Evolutionary conservation across 495 filamentous ascomycete genomes (phyloP).

Genomic region (Penicillium taxi): DNA sequence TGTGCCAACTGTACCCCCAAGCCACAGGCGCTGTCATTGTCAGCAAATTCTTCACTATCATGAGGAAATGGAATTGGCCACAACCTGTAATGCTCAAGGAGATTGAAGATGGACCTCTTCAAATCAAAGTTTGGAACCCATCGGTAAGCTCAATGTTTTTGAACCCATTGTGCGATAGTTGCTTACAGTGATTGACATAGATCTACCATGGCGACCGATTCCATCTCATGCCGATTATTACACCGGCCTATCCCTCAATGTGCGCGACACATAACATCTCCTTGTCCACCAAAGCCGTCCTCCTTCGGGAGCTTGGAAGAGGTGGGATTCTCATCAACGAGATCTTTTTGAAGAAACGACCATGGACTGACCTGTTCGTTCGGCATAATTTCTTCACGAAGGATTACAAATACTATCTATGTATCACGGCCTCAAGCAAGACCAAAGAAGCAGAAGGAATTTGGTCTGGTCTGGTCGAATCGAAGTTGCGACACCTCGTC

Average conservation of each 20-base stretch:
- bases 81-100: conserved; percentile 79
- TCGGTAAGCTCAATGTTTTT: conserved; percentile 45
- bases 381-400: conserved; percentile 87
- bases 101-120: conserved; percentile 74
- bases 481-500: conserved; percentile 78
- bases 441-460: conserved; percentile 75
- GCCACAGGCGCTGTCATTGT: conserved; percentile 80
- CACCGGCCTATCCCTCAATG: conserved; percentile 92
- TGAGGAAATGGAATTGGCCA: conserved; percentile 89
- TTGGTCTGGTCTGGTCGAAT: conserved; percentile 91
- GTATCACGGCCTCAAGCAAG: conserved; percentile 75
- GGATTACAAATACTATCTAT: conserved; percentile 91
- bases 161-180: not conserved
- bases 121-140: conserved; percentile 90
- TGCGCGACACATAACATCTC: conserved; percentile 93
- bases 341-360: conserved; percentile 63
- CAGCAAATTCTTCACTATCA: conserved; percentile 86
- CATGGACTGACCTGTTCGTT: conserved; percentile 81
- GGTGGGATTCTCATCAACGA: conserved; percentile 70
- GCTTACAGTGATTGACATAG: conserved; percentile 42
- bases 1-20: conserved; percentile 95
- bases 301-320: conserved; percentile 72
- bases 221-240: conserved; percentile 96
- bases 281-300: conserved; percentile 72
- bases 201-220: conserved; percentile 71